Percentiles rank a stretch among this genome's conserved stretches.
Evolutionary conservation across 2,329 filamentous ascomycete species (phyloP).

Genomic region (Microsporum ferrugineum): DNA sequence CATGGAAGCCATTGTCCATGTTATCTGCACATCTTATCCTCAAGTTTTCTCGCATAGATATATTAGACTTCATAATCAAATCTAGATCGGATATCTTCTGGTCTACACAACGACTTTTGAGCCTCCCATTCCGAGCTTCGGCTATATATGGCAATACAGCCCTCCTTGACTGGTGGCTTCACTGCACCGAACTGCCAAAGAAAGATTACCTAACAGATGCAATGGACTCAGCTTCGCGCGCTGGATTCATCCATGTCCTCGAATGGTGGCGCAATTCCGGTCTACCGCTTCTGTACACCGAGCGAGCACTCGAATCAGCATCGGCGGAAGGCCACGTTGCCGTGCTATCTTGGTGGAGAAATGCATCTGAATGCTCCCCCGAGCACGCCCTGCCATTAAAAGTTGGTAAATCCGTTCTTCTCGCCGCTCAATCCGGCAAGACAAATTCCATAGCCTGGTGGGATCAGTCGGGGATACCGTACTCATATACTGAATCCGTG

Average conservation of each 20-base stretch:
- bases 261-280: slow-evolving; percentile 86
- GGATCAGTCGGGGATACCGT: slow-evolving; percentile 68
- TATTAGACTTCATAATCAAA: slow-evolving; percentile 61
- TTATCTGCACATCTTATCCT: slow-evolving; percentile 80
- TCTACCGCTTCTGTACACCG: slow-evolving; percentile 71
- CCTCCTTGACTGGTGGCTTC: slow-evolving; percentile 84
- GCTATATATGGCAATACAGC: slow-evolving; percentile 73
- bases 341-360: slow-evolving; percentile 89
- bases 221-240: slow-evolving; percentile 74
- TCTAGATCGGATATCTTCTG: slow-evolving; percentile 66
- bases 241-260: slow-evolving; percentile 72
- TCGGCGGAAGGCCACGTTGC: slow-evolving; percentile 72
- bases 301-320: slow-evolving; percentile 76
- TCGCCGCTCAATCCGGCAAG: slow-evolving; percentile 72
- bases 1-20: slow-evolving; percentile 63
- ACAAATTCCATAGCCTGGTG: slow-evolving; percentile 74
- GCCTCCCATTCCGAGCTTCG: slow-evolving; percentile 78
- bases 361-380: slow-evolving; percentile 51
- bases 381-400: slow-evolving; percentile 50
- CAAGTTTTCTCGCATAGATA: slow-evolving; percentile 72
- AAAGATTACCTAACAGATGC: slow-evolving; percentile 80
- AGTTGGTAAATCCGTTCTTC: slow-evolving; percentile 72
- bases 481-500: slow-evolving; percentile 68
- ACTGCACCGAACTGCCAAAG: slow-evolving; percentile 67
- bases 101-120: slow-evolving; percentile 68